Conservation (phyloP, 1,139 yeast genomes). For the Debaryomycetaceae sp. region DNA sequence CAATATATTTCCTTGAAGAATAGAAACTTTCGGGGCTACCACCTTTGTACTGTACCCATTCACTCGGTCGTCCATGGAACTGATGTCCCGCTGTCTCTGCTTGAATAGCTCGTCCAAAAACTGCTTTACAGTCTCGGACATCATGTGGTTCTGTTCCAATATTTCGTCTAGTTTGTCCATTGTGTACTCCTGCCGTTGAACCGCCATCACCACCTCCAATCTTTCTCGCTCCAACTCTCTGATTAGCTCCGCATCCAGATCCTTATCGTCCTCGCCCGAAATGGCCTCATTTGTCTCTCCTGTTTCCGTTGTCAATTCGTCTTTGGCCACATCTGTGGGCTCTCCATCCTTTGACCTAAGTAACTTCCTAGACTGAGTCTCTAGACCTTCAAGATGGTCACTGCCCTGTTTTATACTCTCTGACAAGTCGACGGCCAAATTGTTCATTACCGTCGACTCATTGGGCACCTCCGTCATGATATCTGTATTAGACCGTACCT, state of each 20-base stretch:
- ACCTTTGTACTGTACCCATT: constrained; percentile 12
- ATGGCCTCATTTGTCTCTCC: neutral
- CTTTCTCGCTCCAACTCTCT: constrained; percentile 32
- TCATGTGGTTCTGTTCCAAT: constrained; percentile 36
- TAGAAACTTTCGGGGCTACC: constrained; percentile 12
- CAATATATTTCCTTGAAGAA: constrained; percentile 13
- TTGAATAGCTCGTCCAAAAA: constrained; percentile 26
- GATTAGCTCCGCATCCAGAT: constrained; percentile 11
- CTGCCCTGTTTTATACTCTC: neutral
- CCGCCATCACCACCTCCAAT: constrained; percentile 34
- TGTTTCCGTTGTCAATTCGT: neutral
- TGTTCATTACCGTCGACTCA: neutral
- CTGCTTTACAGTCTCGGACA: constrained; percentile 37
- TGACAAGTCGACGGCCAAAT: neutral
- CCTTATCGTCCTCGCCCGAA: constrained; percentile 1
- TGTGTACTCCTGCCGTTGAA: constrained; percentile 43
- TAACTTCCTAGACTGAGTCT: neutral
- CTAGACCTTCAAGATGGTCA: neutral
- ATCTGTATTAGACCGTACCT: neutral
- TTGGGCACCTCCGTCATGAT: neutral
- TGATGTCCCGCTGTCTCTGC: constrained; percentile 12
- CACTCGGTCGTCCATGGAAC: constrained; percentile 7
- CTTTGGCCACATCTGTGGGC: neutral
- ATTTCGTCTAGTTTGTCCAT: constrained; percentile 31
- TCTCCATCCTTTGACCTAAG: constrained; percentile 9